These are phyloP conservation scores for Cladochytrium replicatum DNA, from an alignment of 192 early-diverging fungal species.

Conservation along the genomic window DNA sequence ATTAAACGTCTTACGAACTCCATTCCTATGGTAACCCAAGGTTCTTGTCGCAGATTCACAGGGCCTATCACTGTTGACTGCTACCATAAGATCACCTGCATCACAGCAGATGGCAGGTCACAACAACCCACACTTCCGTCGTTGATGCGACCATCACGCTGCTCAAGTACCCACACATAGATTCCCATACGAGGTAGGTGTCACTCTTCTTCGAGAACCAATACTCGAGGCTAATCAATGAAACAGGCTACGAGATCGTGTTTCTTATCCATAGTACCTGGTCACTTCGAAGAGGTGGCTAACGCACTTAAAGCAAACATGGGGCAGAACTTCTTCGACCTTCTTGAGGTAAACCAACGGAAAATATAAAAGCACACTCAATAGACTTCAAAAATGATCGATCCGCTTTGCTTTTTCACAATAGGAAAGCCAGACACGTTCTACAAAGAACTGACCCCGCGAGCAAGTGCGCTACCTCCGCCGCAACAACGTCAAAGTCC, in stretches of 20 bases:
- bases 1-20: too few species aligned
- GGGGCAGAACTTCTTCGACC: conserved; percentile 51
- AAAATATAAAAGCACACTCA: too few species aligned
- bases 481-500: conserved; percentile 40
- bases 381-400: too few species aligned
- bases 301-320: conserved; percentile 35
- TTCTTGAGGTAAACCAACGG: conserved; percentile 43
- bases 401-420: too few species aligned
- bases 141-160: conserved; percentile 41
- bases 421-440: conserved; percentile 48
- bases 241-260: conserved; percentile 45
- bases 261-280: too few species aligned
- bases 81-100: conserved; percentile 32
- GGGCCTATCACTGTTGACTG: conserved; percentile 46
- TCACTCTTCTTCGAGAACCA: too few species aligned
- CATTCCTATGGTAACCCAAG: conserved; percentile 46
- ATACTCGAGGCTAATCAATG: not conserved
- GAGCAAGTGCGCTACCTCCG: conserved; percentile 50
- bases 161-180: conserved; percentile 44
- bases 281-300: conserved; percentile 34
- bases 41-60: conserved; percentile 54
- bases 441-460: conserved; percentile 44
- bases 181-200: conserved; percentile 51
- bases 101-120: conserved; percentile 54
- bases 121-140: conserved; percentile 38